Base-by-base conservation (phyloP, 1,284 basidiomycete genomes). In the Ceratobasidium sp. region DNA sequence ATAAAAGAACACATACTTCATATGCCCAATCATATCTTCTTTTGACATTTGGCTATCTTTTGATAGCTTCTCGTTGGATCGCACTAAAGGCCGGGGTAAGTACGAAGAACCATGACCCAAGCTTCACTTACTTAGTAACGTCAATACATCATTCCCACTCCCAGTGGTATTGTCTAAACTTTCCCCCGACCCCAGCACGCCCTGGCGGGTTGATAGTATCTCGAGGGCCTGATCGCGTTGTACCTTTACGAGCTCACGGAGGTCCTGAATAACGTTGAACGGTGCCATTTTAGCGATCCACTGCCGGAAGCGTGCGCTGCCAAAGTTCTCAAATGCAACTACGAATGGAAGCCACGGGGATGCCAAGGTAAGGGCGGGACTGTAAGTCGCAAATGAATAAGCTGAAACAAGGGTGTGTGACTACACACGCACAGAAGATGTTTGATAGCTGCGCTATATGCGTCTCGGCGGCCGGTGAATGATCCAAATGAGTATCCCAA, bases 391-490 rank as follows among this genome's bases (percentile, higher is more conserved):
- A 9, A 34, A 2, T 13, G 19, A 31, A 11, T 13, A 16, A 34
- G 29, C 19, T 13, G 29, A 54, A 54, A 54, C 14, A 54, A 19
- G 5, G 54, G 6, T 13, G 19, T 79, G 84, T 51, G 77, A 86
- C 85, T 84, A 84, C 14, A n/a, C n/a, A 37, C 64, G n/a, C 22
- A 66, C 64, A 66, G 22, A 1, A 88, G 77, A 56, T 83, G 83
- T 74, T 83, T 85, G 31, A 58, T 58, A 14, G 31, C 29, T 13
- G 31, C n/a, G 56, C 29, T 34, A 37, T 58, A 58, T 8, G n/a
- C 29, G n/a, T 58, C 27, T 34, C 56, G 56, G 13, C 56, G 27
- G 9, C 56, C 56, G 4, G 27, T 14, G n/a, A 58, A 58, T 1
- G 56, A 58, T 9, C 27, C 56, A 37, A 58, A 58, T 19, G 56